A percentile compares a stretch with the other conserved stretches of the same genome.
phyloP scores from a whole-genome alignment of 495 filamentous ascomycete genomes.

The Aspergillus olivimuriae region DNA sequence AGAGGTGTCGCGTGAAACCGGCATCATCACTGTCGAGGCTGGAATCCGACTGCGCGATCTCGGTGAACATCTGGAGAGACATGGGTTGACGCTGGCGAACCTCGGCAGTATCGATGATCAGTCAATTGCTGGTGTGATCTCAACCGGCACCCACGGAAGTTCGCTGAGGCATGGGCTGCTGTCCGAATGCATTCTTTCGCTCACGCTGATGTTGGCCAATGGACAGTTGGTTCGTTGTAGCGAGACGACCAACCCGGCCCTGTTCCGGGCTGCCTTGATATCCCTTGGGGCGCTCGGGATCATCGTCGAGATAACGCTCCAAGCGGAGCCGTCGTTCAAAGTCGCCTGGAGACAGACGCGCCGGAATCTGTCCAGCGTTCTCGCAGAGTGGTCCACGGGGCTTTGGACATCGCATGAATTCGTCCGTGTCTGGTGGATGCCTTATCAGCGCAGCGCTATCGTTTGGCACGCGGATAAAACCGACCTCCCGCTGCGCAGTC shows the following conservation, averaged over 20 bases:
- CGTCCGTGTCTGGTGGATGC: constrained; percentile 95
- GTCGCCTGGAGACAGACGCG: constrained; percentile 82
- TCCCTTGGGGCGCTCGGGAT: constrained; percentile 88
- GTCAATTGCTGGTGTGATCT: constrained; percentile 86
- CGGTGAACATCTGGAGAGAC: constrained; percentile 57
- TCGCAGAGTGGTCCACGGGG: constrained; percentile 63
- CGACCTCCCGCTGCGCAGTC: constrained; percentile 40
- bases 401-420: constrained; percentile 86
- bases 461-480: constrained; percentile 82
- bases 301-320: constrained; percentile 79
- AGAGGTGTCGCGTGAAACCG: constrained; percentile 54
- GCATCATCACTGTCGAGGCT: constrained; percentile 68
- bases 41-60: constrained; percentile 77
- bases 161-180: constrained; percentile 78
- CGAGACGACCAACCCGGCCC: constrained; percentile 57
- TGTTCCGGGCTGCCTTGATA: constrained; percentile 84
- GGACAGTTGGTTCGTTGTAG: constrained; percentile 73
- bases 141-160: constrained; percentile 89
- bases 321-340: constrained; percentile 68
- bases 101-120: constrained; percentile 93
- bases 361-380: constrained; percentile 56
- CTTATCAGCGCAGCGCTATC: constrained; percentile 78
- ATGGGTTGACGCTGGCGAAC: constrained; percentile 77
- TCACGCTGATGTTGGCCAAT: constrained; percentile 79
- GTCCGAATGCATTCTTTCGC: constrained; percentile 61